Evolutionary conservation across 2,329 filamentous ascomycete genomes (phyloP).

Genomic region (Cercospora beticola): DNA sequence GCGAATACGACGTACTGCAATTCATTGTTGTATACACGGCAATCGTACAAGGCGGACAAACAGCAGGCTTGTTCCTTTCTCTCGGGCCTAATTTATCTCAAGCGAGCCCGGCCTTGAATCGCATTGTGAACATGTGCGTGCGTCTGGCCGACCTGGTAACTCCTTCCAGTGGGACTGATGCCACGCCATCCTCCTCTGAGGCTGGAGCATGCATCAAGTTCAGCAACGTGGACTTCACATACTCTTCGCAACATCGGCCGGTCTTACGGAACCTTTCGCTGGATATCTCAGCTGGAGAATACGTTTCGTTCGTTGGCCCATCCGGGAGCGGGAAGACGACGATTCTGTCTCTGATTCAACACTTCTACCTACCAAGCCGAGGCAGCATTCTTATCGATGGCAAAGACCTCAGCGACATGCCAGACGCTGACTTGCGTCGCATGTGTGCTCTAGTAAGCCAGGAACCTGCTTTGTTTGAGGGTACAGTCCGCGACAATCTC

Average conservation of each 20-base stretch:
- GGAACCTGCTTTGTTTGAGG: constrained; percentile 50
- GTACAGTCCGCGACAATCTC: constrained; percentile 44
- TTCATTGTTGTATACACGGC: constrained; percentile 73
- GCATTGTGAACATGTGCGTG: constrained; percentile 50
- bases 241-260: constrained; percentile 36
- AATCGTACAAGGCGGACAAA: constrained; percentile 69
- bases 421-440: constrained; percentile 42
- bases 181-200: neutral
- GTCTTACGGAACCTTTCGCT: neutral
- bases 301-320: constrained; percentile 44
- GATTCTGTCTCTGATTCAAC: constrained; percentile 41
- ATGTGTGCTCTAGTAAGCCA: constrained; percentile 48
- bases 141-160: neutral
- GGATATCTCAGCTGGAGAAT: constrained; percentile 34
- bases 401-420: constrained; percentile 38
- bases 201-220: constrained; percentile 40
- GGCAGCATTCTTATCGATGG: constrained; percentile 61
- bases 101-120: constrained; percentile 60
- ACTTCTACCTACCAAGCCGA: constrained; percentile 60
- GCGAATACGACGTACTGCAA: constrained; percentile 62
- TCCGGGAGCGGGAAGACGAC: constrained; percentile 44
- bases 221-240: constrained; percentile 61
- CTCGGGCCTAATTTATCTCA: constrained; percentile 71
- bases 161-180: too few relatives aligned
- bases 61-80: constrained; percentile 72